These are phyloP conservation scores for Acanthamoeba lugdunensis DNA, from an alignment of 208 protist genomes.

Conservation along the genomic window DNA sequence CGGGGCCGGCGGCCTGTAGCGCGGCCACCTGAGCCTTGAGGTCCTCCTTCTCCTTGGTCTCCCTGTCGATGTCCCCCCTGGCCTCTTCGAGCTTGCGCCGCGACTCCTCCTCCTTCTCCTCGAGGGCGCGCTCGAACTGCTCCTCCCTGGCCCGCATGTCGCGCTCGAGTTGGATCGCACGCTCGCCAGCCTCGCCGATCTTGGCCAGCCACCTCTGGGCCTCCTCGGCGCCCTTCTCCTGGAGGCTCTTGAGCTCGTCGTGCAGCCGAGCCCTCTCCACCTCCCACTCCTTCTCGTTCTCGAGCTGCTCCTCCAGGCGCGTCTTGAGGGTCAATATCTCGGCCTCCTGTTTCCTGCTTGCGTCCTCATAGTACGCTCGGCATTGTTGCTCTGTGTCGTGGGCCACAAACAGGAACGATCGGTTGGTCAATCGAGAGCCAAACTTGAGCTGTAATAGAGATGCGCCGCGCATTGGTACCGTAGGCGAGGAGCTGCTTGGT, in stretches of 20 bases:
- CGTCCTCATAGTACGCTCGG: slow-evolving; percentile 20
- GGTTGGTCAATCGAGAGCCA: too few relatives aligned
- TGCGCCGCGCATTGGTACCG: background rate
- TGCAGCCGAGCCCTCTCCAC: background rate
- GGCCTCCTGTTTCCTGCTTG: slow-evolving; percentile 9
- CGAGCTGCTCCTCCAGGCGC: background rate
- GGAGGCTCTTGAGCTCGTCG: slow-evolving; percentile 7
- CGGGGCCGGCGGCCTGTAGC: background rate
- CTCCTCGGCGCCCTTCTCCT: slow-evolving; percentile 2
- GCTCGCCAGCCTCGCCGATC: background rate
- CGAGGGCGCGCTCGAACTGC: background rate
- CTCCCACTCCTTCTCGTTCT: background rate
- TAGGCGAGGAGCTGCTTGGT: slow-evolving; percentile 29
- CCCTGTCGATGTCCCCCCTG: background rate
- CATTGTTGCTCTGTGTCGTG: background rate
- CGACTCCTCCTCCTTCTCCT: background rate
- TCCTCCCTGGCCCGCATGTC: background rate
- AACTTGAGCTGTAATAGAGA: too few relatives aligned
- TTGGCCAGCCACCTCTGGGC: background rate
- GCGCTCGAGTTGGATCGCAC: background rate
- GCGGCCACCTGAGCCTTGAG: slow-evolving; percentile 10
- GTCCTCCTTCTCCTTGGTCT: background rate
- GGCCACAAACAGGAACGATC: background rate
- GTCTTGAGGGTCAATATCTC: background rate
- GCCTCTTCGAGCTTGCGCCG: background rate